Conservation (phyloP, 2,329 filamentous ascomycete genomes). For the Claviceps sp. region DNA sequence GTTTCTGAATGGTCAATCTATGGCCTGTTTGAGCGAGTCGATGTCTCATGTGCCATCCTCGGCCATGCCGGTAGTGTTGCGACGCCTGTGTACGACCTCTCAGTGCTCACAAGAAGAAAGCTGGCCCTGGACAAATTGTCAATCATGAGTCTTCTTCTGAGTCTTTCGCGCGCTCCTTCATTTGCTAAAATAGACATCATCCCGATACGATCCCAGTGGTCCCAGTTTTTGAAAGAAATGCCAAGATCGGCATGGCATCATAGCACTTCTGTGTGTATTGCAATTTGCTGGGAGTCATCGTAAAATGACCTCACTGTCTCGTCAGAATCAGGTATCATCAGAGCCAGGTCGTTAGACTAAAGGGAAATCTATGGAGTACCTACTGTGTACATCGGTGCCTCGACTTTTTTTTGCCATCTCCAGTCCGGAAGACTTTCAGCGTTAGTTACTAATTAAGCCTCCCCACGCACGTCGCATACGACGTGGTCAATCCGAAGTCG, state of each 20-base stretch:
- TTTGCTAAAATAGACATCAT: neutral
- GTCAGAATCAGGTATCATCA: neutral
- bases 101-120: no score
- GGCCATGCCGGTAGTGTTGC: neutral
- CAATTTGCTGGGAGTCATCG: no score
- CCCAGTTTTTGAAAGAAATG: neutral
- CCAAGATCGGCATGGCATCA: neutral
- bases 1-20: neutral
- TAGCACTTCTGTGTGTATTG: neutral
- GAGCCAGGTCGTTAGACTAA: no score
- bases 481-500: neutral
- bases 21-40: neutral
- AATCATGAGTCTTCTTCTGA: no score
- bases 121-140: neutral
- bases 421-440: neutral
- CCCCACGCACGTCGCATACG: neutral
- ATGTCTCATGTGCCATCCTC: slow-evolving; percentile 3
- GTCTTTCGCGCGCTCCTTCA: no score
- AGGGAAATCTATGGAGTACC: neutral
- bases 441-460: neutral
- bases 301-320: neutral
- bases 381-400: neutral
- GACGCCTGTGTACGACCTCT: no score
- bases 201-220: neutral
- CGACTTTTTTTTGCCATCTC: neutral